Evolutionary conservation across 2,329 filamentous ascomycete species (phyloP).

Genomic region (Fusarium denticulatum): DNA sequence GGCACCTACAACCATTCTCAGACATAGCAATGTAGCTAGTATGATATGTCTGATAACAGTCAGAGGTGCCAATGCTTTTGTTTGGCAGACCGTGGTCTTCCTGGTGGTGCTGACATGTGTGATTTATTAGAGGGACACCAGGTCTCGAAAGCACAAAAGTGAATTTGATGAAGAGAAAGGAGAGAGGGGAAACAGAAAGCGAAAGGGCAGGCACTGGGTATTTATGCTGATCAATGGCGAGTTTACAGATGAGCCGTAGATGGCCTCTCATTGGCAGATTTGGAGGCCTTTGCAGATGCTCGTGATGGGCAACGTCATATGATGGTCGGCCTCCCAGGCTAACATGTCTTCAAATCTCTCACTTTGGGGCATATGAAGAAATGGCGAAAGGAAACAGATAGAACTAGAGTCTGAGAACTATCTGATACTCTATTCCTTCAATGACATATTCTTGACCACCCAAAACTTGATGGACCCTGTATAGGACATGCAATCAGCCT

Average conservation of each 20-base stretch:
- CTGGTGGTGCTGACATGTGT: neutral
- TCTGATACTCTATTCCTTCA: fast-evolving
- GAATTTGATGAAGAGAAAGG: neutral
- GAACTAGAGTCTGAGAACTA: fast-evolving
- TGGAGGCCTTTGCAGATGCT: constrained; percentile 18
- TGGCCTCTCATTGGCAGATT: constrained; percentile 11
- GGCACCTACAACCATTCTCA: neutral
- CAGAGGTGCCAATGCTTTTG: neutral
- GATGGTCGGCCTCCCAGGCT: constrained; percentile 12
- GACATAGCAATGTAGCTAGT: neutral
- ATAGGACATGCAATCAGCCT: neutral
- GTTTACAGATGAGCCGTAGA: neutral
- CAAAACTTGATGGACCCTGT: no score
- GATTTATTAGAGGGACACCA: neutral
- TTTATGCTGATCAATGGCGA: constrained; percentile 1
- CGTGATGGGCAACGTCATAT: constrained; percentile 5
- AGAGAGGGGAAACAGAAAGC: neutral
- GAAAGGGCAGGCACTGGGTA: neutral
- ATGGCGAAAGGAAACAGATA: neutral
- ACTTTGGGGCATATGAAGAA: neutral
- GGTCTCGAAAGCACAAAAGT: neutral
- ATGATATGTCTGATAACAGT: neutral
- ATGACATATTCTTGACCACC: no score
- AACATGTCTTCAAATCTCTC: neutral
- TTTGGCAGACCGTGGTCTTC: neutral